Conservation (phyloP, 1,284 basidiomycete genomes). For the Chondrostereum purpureum region DNA sequence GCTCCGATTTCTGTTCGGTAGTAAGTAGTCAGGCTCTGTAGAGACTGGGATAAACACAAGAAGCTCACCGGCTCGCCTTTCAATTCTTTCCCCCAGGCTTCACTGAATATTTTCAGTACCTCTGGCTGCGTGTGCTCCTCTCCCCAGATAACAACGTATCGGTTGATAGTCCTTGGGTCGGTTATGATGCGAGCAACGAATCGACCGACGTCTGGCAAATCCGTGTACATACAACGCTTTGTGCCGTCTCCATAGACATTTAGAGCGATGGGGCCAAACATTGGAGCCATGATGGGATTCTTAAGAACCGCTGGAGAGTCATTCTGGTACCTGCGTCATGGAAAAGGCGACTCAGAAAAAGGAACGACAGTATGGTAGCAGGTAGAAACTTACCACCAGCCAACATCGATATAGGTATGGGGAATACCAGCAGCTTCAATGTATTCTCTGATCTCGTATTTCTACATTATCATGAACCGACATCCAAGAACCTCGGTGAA, state of each 20-base stretch:
- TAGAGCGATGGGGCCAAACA: no score
- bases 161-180: neutral
- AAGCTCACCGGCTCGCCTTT: neutral
- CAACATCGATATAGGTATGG: no score
- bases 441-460: no score
- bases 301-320: no score
- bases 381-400: no score
- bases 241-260: neutral
- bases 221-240: neutral
- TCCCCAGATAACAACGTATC: neutral
- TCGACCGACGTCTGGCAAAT: neutral
- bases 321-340: no score
- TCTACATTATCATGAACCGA: no score
- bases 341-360: no score
- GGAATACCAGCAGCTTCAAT: no score
- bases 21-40: neutral
- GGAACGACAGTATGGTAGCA: no score
- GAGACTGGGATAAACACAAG: neutral
- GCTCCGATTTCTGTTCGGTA: neutral
- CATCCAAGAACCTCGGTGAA: no score
- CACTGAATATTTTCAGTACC: neutral
- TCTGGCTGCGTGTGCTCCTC: neutral
- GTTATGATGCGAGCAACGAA: neutral
- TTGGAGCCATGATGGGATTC: no score
- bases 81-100: neutral